Evolutionary conservation across 352 stramenopile genomes (phyloP).

Genomic region (Phytophthora boehmeriae): DNA sequence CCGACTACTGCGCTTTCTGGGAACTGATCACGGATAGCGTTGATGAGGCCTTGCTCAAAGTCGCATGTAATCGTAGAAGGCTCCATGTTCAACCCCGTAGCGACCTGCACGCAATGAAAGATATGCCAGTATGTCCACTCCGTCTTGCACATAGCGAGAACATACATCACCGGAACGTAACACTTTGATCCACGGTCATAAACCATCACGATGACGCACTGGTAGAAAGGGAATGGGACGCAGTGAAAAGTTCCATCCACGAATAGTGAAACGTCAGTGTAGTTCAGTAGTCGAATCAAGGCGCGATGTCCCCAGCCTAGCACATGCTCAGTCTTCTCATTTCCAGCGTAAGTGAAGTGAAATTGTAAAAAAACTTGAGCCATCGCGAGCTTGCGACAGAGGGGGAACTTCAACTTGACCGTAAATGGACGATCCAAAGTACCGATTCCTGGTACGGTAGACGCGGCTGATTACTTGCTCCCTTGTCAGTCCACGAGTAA

Average conservation of each 20-base stretch:
- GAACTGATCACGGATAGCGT: slow-evolving; percentile 18
- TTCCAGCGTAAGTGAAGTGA: slow-evolving; percentile 18
- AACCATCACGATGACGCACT: slow-evolving; percentile 28
- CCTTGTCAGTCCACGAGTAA: slow-evolving; percentile 56
- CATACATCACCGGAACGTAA: slow-evolving; percentile 8
- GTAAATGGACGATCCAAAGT: slow-evolving; percentile 14
- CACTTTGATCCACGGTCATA: slow-evolving; percentile 13
- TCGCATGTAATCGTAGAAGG: slow-evolving; percentile 11
- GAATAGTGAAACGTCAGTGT: slow-evolving; percentile 21
- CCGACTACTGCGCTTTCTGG: slow-evolving; percentile 6
- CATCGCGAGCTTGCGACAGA: slow-evolving; percentile 7
- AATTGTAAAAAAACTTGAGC: slow-evolving; percentile 30
- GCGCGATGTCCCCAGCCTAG: slow-evolving; percentile 25
- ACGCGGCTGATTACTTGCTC: slow-evolving; percentile 88
- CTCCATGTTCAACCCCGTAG: slow-evolving; percentile 11
- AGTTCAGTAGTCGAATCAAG: slow-evolving; percentile 18
- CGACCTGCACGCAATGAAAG: slow-evolving; percentile 5
- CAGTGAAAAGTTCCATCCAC: slow-evolving; percentile 33
- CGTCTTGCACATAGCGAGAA: slow-evolving; percentile 7
- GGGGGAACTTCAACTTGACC: slow-evolving; percentile 21
- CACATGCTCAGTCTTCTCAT: slow-evolving; percentile 10
- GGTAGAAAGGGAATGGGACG: slow-evolving; percentile 7
- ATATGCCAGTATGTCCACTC: slow-evolving; percentile 21
- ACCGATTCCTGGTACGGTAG: neutral
- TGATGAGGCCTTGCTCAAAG: slow-evolving; percentile 22